These are phyloP conservation scores for Cladobotryum mycophilum DNA, from an alignment of 2,329 filamentous ascomycete species.

Conservation along the genomic window DNA sequence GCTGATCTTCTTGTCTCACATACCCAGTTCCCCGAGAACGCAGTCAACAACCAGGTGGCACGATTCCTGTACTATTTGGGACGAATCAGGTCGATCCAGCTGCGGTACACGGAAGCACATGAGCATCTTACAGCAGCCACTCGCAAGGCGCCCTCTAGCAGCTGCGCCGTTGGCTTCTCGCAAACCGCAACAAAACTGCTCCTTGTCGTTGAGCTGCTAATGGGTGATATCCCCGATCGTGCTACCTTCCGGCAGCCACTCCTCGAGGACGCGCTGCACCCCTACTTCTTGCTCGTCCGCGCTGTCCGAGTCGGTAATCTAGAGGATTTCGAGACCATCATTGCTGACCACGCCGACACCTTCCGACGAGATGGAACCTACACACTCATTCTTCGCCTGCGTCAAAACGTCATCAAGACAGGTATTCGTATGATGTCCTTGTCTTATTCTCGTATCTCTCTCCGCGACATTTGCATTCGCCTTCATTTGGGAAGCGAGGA, in stretches of 20 bases:
- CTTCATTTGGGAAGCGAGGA: slow-evolving; percentile 92
- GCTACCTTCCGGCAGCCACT: slow-evolving; percentile 86
- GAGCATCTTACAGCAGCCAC: slow-evolving; percentile 90
- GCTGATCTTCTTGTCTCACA: slow-evolving; percentile 93
- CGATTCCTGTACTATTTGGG: slow-evolving; percentile 96
- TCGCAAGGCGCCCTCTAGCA: slow-evolving; percentile 86
- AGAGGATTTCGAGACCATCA: slow-evolving; percentile 83
- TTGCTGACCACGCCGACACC: slow-evolving; percentile 71
- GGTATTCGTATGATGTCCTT: slow-evolving; percentile 99
- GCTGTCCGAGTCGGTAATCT: slow-evolving; percentile 95
- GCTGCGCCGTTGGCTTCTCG: slow-evolving; percentile 86
- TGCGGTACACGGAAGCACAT: slow-evolving; percentile 95
- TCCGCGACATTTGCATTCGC: slow-evolving; percentile 94
- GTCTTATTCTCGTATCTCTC: slow-evolving; percentile 93
- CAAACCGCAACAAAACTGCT: slow-evolving; percentile 96
- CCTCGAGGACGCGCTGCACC: slow-evolving; percentile 80
- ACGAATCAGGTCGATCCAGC: slow-evolving; percentile 90
- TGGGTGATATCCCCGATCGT: slow-evolving; percentile 97
- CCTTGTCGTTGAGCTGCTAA: slow-evolving; percentile 90
- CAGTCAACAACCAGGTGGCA: slow-evolving; percentile 96
- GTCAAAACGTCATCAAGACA: slow-evolving; percentile 99
- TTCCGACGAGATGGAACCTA: slow-evolving; percentile 95
- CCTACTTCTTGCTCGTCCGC: slow-evolving; percentile 90
- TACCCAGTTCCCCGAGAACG: slow-evolving; percentile 88
- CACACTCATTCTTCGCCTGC: slow-evolving; percentile 85